phyloP scores from a whole-genome alignment of 1,284 basidiomycete species.

The Earliella scabrosa region DNA sequence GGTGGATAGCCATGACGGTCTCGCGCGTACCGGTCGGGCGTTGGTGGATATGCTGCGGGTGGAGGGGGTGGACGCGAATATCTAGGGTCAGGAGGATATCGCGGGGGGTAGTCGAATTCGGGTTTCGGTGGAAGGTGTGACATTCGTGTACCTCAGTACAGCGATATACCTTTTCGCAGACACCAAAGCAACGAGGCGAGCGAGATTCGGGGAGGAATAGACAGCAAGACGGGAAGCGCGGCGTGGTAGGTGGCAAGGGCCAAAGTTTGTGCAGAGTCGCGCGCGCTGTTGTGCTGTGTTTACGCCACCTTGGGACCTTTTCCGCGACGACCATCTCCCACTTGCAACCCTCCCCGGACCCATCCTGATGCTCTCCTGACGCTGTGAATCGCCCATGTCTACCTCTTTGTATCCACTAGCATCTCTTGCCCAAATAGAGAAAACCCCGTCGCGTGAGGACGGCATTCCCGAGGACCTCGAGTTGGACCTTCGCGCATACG shows the following conservation, averaged over 20 bases:
- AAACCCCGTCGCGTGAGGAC: conserved; percentile 83
- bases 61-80: conserved; percentile 24
- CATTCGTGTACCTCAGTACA: conserved; percentile 15
- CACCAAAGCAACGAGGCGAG: background rate
- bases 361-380: background rate
- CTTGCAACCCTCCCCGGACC: background rate
- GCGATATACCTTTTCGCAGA: background rate
- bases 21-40: conserved; percentile 24
- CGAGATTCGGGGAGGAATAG: background rate
- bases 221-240: background rate
- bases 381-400: conserved; percentile 40
- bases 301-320: too few relatives aligned
- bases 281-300: conserved; percentile 27
- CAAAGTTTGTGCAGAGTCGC: conserved; percentile 8
- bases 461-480: conserved; percentile 84
- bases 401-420: conserved; percentile 84
- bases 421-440: conserved; percentile 75
- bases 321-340: conserved; percentile 2
- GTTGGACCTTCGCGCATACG: conserved; percentile 84
- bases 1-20: conserved; percentile 31
- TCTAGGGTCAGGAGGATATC: conserved; percentile 30
- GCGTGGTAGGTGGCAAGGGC: conserved; percentile 7
- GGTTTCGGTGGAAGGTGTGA: conserved; percentile 39
- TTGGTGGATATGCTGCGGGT: conserved; percentile 14
- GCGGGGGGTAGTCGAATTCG: conserved; percentile 35